Conservation (phyloP, 2,329 filamentous ascomycete genomes). For the Diplodia intermedia region DNA sequence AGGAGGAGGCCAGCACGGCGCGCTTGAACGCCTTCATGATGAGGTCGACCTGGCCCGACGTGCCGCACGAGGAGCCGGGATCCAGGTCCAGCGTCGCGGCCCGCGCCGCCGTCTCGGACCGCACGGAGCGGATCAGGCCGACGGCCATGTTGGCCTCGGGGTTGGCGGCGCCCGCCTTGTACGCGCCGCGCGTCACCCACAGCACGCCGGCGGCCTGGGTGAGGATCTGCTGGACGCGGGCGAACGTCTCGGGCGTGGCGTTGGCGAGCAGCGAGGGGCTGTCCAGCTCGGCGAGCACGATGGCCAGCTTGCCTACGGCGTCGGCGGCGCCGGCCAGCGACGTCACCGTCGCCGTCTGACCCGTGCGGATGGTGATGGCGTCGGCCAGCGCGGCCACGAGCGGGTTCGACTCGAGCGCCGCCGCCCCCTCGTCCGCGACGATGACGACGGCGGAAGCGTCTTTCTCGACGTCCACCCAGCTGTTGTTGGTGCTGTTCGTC, state of each 20-base stretch:
- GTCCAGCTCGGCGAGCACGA: slow-evolving; percentile 24
- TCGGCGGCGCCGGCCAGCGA: slow-evolving; percentile 2
- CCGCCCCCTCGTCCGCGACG: background rate
- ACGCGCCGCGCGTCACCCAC: slow-evolving; percentile 28
- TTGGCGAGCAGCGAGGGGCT: background rate
- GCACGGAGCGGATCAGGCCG: slow-evolving; percentile 24
- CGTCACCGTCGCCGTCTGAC: background rate
- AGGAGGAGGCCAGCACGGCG: background rate
- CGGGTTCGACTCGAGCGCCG: background rate
- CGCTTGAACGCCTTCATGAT: slow-evolving; percentile 27
- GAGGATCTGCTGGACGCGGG: slow-evolving; percentile 17
- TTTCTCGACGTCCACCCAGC: background rate
- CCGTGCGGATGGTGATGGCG: slow-evolving; percentile 18
- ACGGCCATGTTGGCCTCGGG: slow-evolving; percentile 26
- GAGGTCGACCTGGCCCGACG: slow-evolving; percentile 1
- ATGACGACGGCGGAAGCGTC: slow-evolving; percentile 15
- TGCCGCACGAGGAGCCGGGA: slow-evolving; percentile 5
- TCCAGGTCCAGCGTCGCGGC: slow-evolving; percentile 29
- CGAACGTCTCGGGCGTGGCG: slow-evolving; percentile 7
- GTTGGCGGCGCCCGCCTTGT: slow-evolving; percentile 11
- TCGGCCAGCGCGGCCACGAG: slow-evolving; percentile 9
- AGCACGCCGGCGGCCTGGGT: slow-evolving; percentile 17
- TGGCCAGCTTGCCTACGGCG: background rate
- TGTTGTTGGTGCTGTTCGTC: background rate
- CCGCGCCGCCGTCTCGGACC: slow-evolving; percentile 25